phyloP scores from a whole-genome alignment of 345 rosid genomes.

The Arabis alpina region DNA sequence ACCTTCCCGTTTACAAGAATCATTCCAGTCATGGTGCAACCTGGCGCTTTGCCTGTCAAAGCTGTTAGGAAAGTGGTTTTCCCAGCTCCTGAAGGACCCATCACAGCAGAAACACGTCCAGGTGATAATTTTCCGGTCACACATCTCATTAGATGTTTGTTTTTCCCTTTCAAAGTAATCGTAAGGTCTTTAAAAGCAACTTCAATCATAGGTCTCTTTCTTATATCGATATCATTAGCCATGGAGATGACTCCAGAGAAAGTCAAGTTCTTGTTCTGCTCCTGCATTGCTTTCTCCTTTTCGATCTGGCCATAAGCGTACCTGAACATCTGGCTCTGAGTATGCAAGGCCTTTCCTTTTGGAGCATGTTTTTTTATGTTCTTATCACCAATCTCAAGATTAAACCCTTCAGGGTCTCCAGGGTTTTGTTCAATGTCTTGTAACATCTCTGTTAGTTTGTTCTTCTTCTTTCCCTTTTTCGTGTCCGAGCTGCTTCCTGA shows the following conservation, averaged over 20 bases:
- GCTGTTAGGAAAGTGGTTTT: conserved; percentile 97
- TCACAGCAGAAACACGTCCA: conserved; percentile 93
- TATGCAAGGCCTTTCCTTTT: conserved; percentile 78
- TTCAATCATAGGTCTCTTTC: conserved; percentile 81
- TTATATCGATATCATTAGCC: conserved; percentile 71
- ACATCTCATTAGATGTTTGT: conserved; percentile 80
- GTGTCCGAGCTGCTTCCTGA: conserved; percentile 1
- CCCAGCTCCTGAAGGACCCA: conserved; percentile 99
- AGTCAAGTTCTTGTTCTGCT: conserved; percentile 82
- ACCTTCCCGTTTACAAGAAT: conserved; percentile 84
- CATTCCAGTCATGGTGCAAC: conserved; percentile 71
- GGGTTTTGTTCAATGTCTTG: conserved; percentile 82
- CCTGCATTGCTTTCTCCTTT: conserved; percentile 89
- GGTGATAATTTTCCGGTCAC: conserved; percentile 91
- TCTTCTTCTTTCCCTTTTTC: conserved; percentile 67
- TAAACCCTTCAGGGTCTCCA: conserved; percentile 68
- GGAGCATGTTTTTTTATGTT: conserved; percentile 69
- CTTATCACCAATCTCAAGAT: conserved; percentile 81
- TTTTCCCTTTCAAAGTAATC: conserved; percentile 75
- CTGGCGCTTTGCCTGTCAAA: conserved; percentile 85
- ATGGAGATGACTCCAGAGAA: conserved; percentile 89
- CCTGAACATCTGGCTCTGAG: conserved; percentile 95
- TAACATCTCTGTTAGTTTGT: conserved; percentile 78
- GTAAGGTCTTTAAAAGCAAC: conserved; percentile 82
- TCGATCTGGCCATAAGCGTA: conserved; percentile 94